phyloP scores from a whole-genome alignment of 225 moss, liverwort and hornwort genomes.

The Polytrichum commune region DNA sequence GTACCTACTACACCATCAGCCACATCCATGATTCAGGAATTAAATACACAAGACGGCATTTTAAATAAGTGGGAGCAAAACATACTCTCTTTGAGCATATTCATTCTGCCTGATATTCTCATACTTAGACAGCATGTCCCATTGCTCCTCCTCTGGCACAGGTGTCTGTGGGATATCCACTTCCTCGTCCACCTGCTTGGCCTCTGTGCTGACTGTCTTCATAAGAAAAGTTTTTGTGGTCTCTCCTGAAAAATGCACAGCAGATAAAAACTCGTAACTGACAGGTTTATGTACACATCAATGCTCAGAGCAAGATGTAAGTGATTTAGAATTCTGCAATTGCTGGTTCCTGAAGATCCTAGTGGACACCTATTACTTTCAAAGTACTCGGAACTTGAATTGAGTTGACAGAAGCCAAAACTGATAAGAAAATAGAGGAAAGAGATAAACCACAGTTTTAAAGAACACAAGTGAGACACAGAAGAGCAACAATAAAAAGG shows the following conservation, averaged over 20 bases:
- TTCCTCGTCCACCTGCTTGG: constrained; percentile 2
- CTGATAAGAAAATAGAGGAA: too few species aligned
- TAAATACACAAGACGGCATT: not conserved
- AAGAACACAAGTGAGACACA: too few species aligned
- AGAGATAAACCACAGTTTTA: too few species aligned
- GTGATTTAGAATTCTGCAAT: too few species aligned
- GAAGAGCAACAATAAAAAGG: too few species aligned
- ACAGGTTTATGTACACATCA: not conserved
- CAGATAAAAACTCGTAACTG: not conserved
- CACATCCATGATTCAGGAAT: not conserved
- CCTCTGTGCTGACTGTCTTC: constrained; percentile 9
- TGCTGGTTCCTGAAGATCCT: too few species aligned
- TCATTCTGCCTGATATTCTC: constrained; percentile 21
- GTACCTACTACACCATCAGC: not conserved
- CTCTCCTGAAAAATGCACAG: constrained; percentile 15
- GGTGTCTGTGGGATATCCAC: constrained; percentile 8
- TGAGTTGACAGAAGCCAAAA: too few species aligned
- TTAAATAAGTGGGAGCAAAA: not conserved
- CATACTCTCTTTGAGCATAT: constrained; percentile 25
- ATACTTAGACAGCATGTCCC: constrained; percentile 20
- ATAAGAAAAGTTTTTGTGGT: constrained; percentile 6
- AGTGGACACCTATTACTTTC: too few species aligned
- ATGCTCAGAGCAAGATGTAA: too few species aligned
- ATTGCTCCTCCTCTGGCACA: constrained; percentile 19
- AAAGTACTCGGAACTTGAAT: too few species aligned